Percentiles rank a stretch among this genome's conserved stretches.
Conservation (phyloP, 164 flowering plant genomes). For the Litsea cubeba region DNA sequence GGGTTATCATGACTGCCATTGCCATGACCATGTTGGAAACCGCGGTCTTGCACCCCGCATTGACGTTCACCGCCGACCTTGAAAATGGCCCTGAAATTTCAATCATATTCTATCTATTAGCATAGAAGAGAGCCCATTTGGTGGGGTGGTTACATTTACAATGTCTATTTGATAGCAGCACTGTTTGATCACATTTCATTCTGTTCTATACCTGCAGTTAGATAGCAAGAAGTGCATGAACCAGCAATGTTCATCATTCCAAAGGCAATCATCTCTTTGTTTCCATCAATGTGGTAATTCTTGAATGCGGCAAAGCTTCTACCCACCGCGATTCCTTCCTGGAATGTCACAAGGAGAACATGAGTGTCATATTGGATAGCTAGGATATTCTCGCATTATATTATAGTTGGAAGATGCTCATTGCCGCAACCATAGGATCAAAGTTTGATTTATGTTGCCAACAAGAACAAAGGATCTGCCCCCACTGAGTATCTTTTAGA, state of each 20-base stretch:
- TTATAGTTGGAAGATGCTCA: too few relatives aligned
- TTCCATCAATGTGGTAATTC: conserved; percentile 87
- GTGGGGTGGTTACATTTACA: neutral
- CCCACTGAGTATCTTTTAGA: too few relatives aligned
- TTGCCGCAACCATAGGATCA: too few relatives aligned
- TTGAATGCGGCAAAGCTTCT: conserved; percentile 89
- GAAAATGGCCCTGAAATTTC: conserved; percentile 66
- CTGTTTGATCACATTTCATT: neutral
- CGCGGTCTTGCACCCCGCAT: conserved; percentile 76
- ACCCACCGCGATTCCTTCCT: conserved; percentile 93
- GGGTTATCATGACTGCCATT: conserved; percentile 52
- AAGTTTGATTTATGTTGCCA: neutral
- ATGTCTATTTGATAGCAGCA: neutral
- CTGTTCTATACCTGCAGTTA: conserved; percentile 56
- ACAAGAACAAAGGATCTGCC: neutral
- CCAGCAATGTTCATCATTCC: conserved; percentile 89
- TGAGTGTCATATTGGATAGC: neutral
- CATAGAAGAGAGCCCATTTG: neutral
- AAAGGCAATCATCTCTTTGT: conserved; percentile 93
- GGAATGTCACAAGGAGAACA: conserved; percentile 3
- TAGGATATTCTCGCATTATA: neutral
- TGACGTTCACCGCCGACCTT: conserved; percentile 68
- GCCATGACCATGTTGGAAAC: conserved; percentile 84
- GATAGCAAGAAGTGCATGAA: conserved; percentile 77
- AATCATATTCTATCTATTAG: neutral